These are phyloP conservation scores for Nectriaceae sp. DNA, from an alignment of 2,329 filamentous ascomycete species.

Conservation along the genomic window DNA sequence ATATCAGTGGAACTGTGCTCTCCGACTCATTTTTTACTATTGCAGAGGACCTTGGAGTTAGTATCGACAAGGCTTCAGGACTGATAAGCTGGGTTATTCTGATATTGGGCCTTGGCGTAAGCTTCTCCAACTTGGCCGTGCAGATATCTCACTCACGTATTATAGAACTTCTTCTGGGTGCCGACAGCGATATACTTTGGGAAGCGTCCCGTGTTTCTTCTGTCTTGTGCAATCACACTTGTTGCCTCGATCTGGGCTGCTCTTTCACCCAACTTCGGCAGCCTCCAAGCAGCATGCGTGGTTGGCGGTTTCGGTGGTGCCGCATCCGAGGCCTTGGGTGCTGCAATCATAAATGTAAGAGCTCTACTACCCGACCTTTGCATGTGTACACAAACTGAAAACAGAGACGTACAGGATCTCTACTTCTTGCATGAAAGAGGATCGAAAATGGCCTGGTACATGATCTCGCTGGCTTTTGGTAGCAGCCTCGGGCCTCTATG, in stretches of 20 bases:
- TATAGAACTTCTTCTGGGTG: neutral
- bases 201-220: neutral
- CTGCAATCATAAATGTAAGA: neutral
- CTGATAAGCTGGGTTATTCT: neutral
- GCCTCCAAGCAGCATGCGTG: neutral
- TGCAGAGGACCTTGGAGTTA: neutral
- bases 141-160: neutral
- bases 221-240: neutral
- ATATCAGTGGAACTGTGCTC: neutral
- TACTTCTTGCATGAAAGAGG: conserved; percentile 1
- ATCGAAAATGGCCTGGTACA: neutral
- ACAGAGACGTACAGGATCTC: neutral
- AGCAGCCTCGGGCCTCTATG: neutral
- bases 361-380: neutral
- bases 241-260: neutral
- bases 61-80: neutral
- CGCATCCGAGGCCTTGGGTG: neutral
- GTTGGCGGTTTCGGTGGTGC: neutral
- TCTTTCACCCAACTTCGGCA: neutral
- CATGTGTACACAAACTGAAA: neutral
- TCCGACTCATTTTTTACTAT: neutral
- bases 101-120: neutral
- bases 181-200: neutral
- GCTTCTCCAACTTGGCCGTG: neutral
- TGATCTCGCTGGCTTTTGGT: neutral